Evolutionary conservation across 345 rosid species (phyloP), one percentile per base, ranked within the genome.

Genomic region (Laguncularia racemosa): DNA sequence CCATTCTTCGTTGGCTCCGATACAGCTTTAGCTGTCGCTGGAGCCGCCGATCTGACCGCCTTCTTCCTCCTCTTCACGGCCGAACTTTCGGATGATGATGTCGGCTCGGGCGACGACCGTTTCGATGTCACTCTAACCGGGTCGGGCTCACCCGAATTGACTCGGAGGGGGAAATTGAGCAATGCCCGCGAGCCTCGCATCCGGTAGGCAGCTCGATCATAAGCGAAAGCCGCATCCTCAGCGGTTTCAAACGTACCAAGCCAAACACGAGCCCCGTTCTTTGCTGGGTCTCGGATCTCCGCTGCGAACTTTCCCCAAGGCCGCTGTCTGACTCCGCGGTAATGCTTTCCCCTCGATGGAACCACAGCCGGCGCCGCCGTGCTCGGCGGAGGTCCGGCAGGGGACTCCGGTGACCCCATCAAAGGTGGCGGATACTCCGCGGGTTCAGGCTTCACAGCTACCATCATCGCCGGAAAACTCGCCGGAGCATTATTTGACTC

Each of bases 301-400:
- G 96, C 95, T 17, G 99, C 99, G 64, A 84, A 95, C 60, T 90
- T 95, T 57, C 99, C 99, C 99, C 99, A 95, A 48, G 99, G 99
- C 68, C 99, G 68, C 71, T 81, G 95, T 70, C 99, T 87, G 47
- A 95, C 99, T 14, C 99, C 99, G 53, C 99, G 76, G 56, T 82
- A 95, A 55, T 88, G 99, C 71, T 82, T 90, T 47, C 87, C 96
- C 75, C 74, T 81, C 18, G 65, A 44, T 59, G 70, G 79, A 2
- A 52, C 77, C 64, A 23, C 76, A 57, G 65, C 67, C 50, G 71
- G 57, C 7, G 19, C 50, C 46, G 59, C 53, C 66, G 14, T 71
- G 19, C 58, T 57, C 13, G 63, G 33, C 11, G 52, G 49, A 1
- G 65, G 51, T 14, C 62, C 71, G 46, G 18, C 62, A 40, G 50